These are phyloP conservation scores for Pecoramyces ruminantium DNA, from an alignment of 192 early-diverging fungal genomes.

Conservation along the genomic window DNA sequence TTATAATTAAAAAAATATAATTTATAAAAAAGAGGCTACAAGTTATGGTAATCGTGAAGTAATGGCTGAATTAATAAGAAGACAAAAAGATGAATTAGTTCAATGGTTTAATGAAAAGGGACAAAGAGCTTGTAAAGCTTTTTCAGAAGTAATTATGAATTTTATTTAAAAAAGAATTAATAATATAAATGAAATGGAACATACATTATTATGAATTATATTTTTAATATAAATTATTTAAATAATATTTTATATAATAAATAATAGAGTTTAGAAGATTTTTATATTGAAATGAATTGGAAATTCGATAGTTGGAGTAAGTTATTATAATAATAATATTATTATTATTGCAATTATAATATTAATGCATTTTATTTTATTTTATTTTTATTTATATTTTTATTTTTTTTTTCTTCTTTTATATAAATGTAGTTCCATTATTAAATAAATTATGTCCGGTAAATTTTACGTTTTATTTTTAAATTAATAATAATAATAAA, in stretches of 20 bases:
- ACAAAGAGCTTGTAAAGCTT: background rate
- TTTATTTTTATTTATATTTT: background rate
- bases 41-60: slow-evolving; percentile 20
- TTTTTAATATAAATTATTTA: no score
- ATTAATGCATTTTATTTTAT: no score
- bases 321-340: no score
- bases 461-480: background rate
- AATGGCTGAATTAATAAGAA: slow-evolving; percentile 2
- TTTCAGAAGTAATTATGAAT: background rate
- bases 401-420: background rate
- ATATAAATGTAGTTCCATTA: background rate
- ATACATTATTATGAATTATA: background rate
- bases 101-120: background rate
- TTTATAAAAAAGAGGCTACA: slow-evolving; percentile 15
- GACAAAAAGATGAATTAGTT: background rate
- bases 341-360: no score
- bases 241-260: no score
- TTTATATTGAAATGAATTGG: background rate
- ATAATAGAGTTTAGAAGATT: background rate
- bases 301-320: background rate
- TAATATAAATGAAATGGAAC: background rate
- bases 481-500: no score
- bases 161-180: no score
- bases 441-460: background rate
- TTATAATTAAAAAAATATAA: no score